Evolutionary conservation across 108 stramenopile species (phyloP), one percentile per base, ranked within the genome.

Genomic region (Discostella pseudostelligera): DNA sequence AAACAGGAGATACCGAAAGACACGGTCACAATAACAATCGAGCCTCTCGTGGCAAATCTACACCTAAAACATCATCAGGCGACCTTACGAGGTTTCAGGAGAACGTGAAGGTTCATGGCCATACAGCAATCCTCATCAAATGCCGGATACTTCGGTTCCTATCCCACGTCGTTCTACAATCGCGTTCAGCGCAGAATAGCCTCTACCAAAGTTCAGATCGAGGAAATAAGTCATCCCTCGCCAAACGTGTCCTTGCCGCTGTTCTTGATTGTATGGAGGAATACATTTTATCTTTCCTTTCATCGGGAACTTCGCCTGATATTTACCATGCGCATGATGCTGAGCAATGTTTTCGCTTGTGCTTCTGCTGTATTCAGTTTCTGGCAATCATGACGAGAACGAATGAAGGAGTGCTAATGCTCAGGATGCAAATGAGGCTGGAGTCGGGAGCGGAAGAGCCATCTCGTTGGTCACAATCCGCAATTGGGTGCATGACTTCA

Each of bases 391-490:
- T 77, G 26, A 65, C 67, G 28, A 44, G 56, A 65, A 69, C 68
- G 0, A 62, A 69, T 25, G 68, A 64, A 63, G 76, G 76, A 20
- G 46, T 77, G 35, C 68, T 51, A 17, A 49, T 69, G 45, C 22
- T 69, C 16, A 62, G 76, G 2, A 39, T 59, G 16, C 67, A 77
- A 47, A 69, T 68, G 32, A 69, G 55, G 32, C 49, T 77, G 22
- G 67, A 69, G 28, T 59, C 61, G 14, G 63, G 51, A 8, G 14
- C 24, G 7, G 68, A 50, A 4, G 53, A 42, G 22, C 45, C 25
- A 1, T 69, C 62, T 45, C 66, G 67, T 45, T 77, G 76, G 76
- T 77, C 76, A 12, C 60, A 45, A 32, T 77, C 76, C 22, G 49
- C 68, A 11, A 77, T 77, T 28, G 51, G 53, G 19, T 69, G 62